Conservation (phyloP, 176 grass and related monocot genomes). For the Oryza coarctata region DNA sequence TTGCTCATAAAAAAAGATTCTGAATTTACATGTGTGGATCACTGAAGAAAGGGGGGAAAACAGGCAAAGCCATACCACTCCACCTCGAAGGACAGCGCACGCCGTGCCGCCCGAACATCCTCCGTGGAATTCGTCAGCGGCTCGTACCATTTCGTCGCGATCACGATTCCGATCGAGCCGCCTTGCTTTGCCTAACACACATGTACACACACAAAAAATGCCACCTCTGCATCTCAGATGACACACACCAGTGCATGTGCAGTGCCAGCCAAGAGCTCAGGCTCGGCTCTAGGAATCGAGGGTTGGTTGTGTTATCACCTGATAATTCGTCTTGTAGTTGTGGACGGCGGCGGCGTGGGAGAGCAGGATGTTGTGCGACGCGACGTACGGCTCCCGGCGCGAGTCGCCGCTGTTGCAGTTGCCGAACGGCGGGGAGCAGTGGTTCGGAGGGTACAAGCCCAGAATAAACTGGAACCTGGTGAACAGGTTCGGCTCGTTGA, state of each 20-base stretch:
- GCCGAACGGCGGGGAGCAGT: constrained; percentile 56
- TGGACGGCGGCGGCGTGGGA: constrained; percentile 55
- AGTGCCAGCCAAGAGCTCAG: not conserved
- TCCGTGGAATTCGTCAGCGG: constrained; percentile 46
- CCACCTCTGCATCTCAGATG: not conserved
- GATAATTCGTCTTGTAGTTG: constrained; percentile 57
- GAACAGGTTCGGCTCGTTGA: constrained; percentile 74
- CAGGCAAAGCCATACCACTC: constrained; percentile 12
- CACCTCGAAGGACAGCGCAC: constrained; percentile 26
- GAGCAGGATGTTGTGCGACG: constrained; percentile 57
- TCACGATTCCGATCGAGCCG: constrained; percentile 48
- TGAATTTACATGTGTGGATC: not conserved
- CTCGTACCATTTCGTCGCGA: constrained; percentile 46
- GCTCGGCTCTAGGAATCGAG: not conserved
- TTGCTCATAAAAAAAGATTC: not conserved
- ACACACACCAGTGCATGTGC: too few species aligned
- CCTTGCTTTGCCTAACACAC: constrained; percentile 51
- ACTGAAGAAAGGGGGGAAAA: not conserved
- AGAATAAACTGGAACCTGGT: constrained; percentile 34
- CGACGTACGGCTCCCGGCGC: constrained; percentile 43
- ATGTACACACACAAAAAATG: not conserved
- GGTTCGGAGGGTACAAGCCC: constrained; percentile 41
- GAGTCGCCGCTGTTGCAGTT: constrained; percentile 51
- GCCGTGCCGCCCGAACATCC: constrained; percentile 48
- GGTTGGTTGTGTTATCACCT: constrained; percentile 29